These are phyloP conservation scores for Botrytis elliptica DNA, from an alignment of 2,329 filamentous ascomycete genomes.

Conservation along the genomic window DNA sequence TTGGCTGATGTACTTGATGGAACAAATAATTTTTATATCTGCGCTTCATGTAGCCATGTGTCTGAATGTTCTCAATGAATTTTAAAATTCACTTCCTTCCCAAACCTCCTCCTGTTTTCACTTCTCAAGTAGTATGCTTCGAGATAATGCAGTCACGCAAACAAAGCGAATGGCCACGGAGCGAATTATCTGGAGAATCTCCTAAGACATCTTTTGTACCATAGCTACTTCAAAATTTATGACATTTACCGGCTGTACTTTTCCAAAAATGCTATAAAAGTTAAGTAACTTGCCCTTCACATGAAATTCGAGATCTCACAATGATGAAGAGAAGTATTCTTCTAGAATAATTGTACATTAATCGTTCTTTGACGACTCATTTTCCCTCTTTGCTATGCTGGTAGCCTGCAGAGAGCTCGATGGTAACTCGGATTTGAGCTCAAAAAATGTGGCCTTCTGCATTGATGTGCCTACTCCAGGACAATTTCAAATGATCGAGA, in stretches of 20 bases:
- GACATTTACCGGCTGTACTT: neutral
- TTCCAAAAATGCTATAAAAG: neutral
- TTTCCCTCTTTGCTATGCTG: neutral
- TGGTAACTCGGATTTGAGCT: neutral
- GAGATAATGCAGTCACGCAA: neutral
- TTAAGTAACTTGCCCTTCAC: neutral
- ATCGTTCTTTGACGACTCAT: neutral
- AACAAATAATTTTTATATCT: accelerated
- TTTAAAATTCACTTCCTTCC: neutral
- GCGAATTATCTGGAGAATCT: neutral
- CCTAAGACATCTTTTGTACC: neutral
- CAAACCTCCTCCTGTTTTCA: neutral
- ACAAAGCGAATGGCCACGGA: neutral
- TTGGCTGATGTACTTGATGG: neutral
- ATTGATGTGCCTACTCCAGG: neutral
- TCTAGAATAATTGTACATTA: too few species aligned
- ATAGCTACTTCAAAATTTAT: neutral
- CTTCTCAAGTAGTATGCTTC: neutral
- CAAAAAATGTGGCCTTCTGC: neutral
- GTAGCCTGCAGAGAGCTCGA: neutral
- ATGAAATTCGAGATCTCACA: neutral
- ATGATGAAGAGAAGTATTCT: neutral
- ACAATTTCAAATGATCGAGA: neutral
- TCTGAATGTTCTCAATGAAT: neutral
- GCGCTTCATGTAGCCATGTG: neutral